phyloP scores from a whole-genome alignment of 179 eudicot genomes.

The Nepenthes alata region DNA sequence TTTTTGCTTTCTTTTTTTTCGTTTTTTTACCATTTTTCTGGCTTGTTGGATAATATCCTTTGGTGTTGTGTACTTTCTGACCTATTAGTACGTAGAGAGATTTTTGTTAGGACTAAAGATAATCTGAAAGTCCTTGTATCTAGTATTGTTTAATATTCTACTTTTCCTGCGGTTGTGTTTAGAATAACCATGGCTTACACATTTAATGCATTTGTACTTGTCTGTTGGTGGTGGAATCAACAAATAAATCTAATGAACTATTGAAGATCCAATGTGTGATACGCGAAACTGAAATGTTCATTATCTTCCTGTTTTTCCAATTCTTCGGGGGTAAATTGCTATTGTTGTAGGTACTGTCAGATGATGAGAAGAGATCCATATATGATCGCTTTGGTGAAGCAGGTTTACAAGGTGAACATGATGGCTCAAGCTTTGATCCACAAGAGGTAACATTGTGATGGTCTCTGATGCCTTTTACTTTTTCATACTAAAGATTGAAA shows the following conservation, averaged over 20 bases:
- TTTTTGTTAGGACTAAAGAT: no score
- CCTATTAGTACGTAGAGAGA: no score
- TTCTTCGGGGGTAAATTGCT: constrained; percentile 15
- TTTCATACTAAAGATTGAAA: neutral
- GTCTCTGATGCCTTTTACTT: neutral
- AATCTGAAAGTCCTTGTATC: no score
- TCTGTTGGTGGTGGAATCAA: neutral
- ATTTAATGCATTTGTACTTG: neutral
- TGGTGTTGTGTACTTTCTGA: no score
- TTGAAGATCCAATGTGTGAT: neutral
- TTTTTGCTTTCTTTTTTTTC: no score
- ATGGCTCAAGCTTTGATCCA: constrained; percentile 34
- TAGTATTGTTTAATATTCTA: no score
- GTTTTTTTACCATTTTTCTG: no score
- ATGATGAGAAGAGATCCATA: constrained; percentile 63
- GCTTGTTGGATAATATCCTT: no score
- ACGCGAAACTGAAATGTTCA: neutral
- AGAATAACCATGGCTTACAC: no score
- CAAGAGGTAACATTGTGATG: constrained; percentile 43
- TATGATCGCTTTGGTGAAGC: constrained; percentile 90
- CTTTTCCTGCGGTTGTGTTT: no score
- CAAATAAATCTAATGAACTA: neutral
- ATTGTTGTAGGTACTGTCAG: constrained; percentile 62
- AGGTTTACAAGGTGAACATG: constrained; percentile 60
- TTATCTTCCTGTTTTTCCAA: constrained; percentile 4